Evolutionary conservation across 2,329 filamentous ascomycete genomes (phyloP), one percentile per base, ranked within the genome.

Genomic region (Epichloe hybrida): DNA sequence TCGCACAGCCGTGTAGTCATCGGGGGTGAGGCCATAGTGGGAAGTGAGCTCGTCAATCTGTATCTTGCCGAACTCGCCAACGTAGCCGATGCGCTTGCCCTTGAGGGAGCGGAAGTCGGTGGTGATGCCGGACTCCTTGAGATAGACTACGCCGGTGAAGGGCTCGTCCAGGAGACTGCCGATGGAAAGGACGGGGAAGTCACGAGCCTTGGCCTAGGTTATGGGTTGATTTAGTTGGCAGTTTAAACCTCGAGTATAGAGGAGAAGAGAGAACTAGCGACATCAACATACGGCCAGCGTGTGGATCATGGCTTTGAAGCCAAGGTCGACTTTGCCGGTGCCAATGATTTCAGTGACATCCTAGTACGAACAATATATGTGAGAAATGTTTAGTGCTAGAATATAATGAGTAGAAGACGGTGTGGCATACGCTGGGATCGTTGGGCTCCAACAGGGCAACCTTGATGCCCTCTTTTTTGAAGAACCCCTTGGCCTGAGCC

Each of bases 281-380:
- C 5, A 9, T 35, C 23, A 2, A 48, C 72, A 55, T 67, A 83
- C 80, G 51, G 84, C 84, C 53, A 89, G 76, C 8, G 84, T 88
- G 62, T 89, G 85, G 58, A 89, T 89, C 84, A 89, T 88, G 56
- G 85, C 84, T 67, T 88, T 89, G 76, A 86, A 88, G 43, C 84
- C 85, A 61, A 88, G 77, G 62, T 88, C 84, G 47, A 87, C 81
- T 62, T 87, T 88, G 54, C 80, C 81, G 50, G 76, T 81, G 53
- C 85, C 85, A 57, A 89, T 86, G 65, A 89, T 87, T 65, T 88
- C 85, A 55, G 85, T 89, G 55, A 89, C 85, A 72, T 89, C 85
- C 76, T 82, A 17, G 0, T 9, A 34, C 5, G 13, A 36, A 5
- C 8, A 42, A 21, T 4, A 35, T 3, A 23, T 23, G 4, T 5